Percentiles rank a stretch among this genome's conserved stretches.
Conservation (phyloP, 148 eudicot species). For the Rhododendron ovatum region DNA sequence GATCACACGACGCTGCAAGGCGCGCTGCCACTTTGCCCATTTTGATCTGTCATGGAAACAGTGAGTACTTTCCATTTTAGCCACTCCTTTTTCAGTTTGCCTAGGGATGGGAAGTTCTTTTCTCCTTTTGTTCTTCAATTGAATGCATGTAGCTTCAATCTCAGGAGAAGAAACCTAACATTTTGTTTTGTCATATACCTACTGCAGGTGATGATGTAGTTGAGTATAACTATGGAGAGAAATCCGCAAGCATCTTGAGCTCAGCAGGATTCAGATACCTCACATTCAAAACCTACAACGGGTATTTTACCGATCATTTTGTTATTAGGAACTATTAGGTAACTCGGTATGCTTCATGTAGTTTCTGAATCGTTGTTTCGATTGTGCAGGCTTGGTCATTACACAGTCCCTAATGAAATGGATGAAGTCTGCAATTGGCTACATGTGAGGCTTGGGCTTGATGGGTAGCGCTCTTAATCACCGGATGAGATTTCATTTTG, state of each 20-base stretch:
- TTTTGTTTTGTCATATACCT: not conserved
- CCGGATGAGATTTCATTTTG: not conserved
- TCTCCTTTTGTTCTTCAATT: not conserved
- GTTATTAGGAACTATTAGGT: not conserved
- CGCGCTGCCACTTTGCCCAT: conserved; percentile 89
- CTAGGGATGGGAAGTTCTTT: not conserved
- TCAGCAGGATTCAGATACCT: conserved; percentile 72
- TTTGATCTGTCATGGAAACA: conserved; percentile 76
- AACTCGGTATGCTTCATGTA: not conserved
- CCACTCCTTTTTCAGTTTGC: not conserved
- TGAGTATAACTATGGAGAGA: conserved; percentile 60
- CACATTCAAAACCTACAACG: conserved; percentile 56
- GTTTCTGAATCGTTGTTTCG: not conserved
- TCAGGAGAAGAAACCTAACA: not conserved
- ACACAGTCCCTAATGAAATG: conserved; percentile 84
- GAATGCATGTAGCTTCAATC: not conserved
- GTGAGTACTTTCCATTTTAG: conserved; percentile 32
- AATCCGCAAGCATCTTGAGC: conserved; percentile 53
- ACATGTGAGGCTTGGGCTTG: conserved; percentile 40
- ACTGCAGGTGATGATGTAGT: conserved; percentile 88
- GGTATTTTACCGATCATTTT: conserved; percentile 36
- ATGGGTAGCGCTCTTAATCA: not conserved
- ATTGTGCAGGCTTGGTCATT: conserved; percentile 77
- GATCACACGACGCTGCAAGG: conserved; percentile 28
- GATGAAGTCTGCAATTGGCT: conserved; percentile 78